These are phyloP conservation scores for Massarina eburnea DNA, from an alignment of 2,329 filamentous ascomycete genomes.

Conservation along the genomic window DNA sequence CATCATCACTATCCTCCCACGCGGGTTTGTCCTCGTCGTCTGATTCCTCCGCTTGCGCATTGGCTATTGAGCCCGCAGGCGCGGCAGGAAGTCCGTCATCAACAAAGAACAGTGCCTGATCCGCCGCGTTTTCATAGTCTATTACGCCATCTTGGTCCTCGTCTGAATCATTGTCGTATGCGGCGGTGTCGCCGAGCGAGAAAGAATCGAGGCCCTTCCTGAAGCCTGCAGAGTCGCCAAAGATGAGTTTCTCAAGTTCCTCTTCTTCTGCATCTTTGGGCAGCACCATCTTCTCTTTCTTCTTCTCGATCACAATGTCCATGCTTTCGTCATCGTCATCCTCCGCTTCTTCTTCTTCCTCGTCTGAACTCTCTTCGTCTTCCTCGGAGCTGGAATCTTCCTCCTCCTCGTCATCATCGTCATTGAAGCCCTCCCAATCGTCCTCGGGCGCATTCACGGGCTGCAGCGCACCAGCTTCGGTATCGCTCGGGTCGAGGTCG, in stretches of 20 bases:
- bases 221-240: conserved; percentile 86
- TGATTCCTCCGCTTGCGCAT: conserved; percentile 44
- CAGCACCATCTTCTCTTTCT: conserved; percentile 25
- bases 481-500: conserved; percentile 25
- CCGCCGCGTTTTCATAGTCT: conserved; percentile 66
- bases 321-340: conserved; percentile 24
- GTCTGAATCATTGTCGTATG: conserved; percentile 33
- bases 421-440: conserved; percentile 31
- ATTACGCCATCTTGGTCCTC: conserved; percentile 51
- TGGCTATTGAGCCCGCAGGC: conserved; percentile 43
- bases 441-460: conserved; percentile 18
- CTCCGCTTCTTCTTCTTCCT: conserved; percentile 4
- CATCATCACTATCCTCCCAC: conserved; percentile 97
- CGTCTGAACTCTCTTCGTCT: conserved; percentile 4
- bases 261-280: conserved; percentile 82
- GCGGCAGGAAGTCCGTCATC: conserved; percentile 63
- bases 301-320: conserved; percentile 18
- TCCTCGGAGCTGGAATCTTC: not conserved
- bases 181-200: conserved; percentile 46
- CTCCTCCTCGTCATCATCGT: conserved; percentile 4
- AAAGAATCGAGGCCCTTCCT: conserved; percentile 69
- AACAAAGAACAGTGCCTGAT: conserved; percentile 83
- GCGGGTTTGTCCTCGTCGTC: conserved; percentile 55
- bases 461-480: conserved; percentile 19
- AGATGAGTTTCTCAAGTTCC: conserved; percentile 83